These are phyloP conservation scores for Dactylella cylindrospora DNA, from an alignment of 2,329 filamentous ascomycete species.

Conservation along the genomic window DNA sequence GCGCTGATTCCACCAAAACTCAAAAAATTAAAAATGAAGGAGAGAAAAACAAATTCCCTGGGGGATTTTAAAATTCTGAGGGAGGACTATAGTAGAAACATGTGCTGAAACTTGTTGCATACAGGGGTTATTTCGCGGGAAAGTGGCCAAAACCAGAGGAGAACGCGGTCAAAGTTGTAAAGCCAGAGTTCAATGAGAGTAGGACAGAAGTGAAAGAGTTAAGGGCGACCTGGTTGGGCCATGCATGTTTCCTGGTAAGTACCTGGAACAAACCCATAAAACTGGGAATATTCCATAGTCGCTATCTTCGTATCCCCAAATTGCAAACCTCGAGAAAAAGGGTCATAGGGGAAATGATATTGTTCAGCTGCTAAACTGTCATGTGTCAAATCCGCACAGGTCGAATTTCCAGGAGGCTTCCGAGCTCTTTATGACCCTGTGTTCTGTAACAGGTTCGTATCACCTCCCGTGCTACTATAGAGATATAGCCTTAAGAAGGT, in stretches of 20 bases:
- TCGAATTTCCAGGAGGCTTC: conserved; percentile 79
- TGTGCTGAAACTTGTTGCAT: conserved; percentile 16
- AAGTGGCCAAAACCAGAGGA: conserved; percentile 23
- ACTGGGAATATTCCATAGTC: too few species aligned
- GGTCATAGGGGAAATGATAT: not conserved
- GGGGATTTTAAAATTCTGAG: not conserved
- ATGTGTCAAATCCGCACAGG: conserved; percentile 33
- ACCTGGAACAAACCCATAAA: not conserved
- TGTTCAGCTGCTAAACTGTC: conserved; percentile 33
- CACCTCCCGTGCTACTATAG: conserved; percentile 9
- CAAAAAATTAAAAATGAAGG: too few species aligned
- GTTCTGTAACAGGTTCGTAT: conserved; percentile 65
- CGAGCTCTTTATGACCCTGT: conserved; percentile 92
- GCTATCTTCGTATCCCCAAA: too few species aligned
- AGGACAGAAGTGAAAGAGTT: conserved; percentile 56
- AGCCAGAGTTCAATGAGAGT: conserved; percentile 40
- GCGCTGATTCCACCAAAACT: not conserved
- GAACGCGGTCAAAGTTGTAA: conserved; percentile 21
- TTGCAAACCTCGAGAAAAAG: too few species aligned
- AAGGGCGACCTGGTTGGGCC: conserved; percentile 89
- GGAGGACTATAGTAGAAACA: conserved; percentile 6
- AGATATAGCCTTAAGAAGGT: conserved; percentile 13
- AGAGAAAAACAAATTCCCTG: too few species aligned
- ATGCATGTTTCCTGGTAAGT: conserved; percentile 70
- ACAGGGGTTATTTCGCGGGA: conserved; percentile 16